A percentile compares a stretch with the other conserved stretches of the same genome.
These are phyloP conservation scores for Russula earlei DNA, from an alignment of 768 basidiomycete species.

Conservation along the genomic window DNA sequence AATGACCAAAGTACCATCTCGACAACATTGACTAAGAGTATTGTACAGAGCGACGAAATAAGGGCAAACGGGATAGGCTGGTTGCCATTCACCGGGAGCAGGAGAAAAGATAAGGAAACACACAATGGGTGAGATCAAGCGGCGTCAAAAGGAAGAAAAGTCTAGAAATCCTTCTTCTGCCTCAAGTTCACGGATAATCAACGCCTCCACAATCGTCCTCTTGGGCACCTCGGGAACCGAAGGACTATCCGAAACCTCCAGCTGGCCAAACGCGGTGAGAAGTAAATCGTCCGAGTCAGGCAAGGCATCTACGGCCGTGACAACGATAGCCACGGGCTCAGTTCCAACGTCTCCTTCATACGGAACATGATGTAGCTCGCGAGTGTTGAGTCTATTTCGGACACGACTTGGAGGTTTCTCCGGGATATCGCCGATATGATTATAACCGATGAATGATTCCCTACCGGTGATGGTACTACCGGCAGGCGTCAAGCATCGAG, in stretches of 20 bases:
- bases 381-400: neutral
- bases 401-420: neutral
- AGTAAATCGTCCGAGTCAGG: neutral
- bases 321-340: neutral
- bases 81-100: neutral
- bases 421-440: neutral
- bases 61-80: neutral
- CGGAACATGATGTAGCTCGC: neutral
- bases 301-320: neutral
- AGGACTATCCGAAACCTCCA: conserved; percentile 20
- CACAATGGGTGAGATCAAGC: neutral
- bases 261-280: conserved; percentile 19
- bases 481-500: neutral
- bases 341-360: neutral
- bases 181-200: conserved; percentile 70
- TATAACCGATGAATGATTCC: neutral
- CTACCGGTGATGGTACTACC: neutral
- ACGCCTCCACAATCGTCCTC: conserved; percentile 70
- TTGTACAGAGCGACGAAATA: neutral
- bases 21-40: neutral
- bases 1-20: neutral
- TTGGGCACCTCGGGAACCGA: conserved; percentile 24
- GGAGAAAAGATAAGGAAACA: neutral
- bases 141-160: conserved; percentile 47
- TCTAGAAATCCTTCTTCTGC: conserved; percentile 70